phyloP scores from a whole-genome alignment of 805 yeast species.

The Saturnispora bothae region DNA sequence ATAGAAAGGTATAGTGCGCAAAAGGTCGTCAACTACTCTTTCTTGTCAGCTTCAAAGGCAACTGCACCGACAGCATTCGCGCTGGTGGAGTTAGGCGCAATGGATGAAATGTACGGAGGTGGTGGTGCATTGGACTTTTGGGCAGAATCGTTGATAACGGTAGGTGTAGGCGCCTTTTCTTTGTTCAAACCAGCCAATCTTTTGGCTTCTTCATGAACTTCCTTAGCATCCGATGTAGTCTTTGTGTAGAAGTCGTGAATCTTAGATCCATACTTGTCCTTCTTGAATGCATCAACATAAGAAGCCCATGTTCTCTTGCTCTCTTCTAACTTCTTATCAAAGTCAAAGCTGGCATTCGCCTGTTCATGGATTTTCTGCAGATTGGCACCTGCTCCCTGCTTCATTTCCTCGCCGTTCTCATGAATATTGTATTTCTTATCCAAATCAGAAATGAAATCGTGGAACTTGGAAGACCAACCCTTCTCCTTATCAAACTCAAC shows the following conservation, averaged over 20 bases:
- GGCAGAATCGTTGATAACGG: conserved; percentile 9
- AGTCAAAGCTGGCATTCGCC: conserved; percentile 32
- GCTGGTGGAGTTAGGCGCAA: conserved; percentile 16
- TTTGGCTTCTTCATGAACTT: conserved; percentile 65
- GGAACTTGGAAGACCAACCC: conserved; percentile 50
- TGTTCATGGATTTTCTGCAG: conserved; percentile 15
- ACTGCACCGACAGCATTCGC: conserved; percentile 18
- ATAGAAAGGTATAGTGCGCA: too few relatives aligned
- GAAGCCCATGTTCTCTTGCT: conserved; percentile 30
- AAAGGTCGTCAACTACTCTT: conserved; percentile 7
- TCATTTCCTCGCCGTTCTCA: conserved; percentile 33
- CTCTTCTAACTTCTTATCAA: conserved; percentile 30
- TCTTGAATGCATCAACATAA: conserved; percentile 38
- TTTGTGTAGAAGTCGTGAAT: conserved; percentile 50
- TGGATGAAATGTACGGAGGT: conserved; percentile 14
- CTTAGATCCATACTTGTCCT: conserved; percentile 43
- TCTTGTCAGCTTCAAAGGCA: conserved; percentile 18
- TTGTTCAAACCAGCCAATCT: conserved; percentile 56
- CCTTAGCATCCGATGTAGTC: conserved; percentile 44
- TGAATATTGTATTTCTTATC: conserved; percentile 54
- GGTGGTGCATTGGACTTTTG: not conserved
- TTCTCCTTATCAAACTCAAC: conserved; percentile 53
- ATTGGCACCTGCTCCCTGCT: conserved; percentile 8
- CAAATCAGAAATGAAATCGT: conserved; percentile 40
- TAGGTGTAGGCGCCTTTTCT: conserved; percentile 9